Conservation (phyloP, 139 green algal genomes). For the Closterium sp. region DNA sequence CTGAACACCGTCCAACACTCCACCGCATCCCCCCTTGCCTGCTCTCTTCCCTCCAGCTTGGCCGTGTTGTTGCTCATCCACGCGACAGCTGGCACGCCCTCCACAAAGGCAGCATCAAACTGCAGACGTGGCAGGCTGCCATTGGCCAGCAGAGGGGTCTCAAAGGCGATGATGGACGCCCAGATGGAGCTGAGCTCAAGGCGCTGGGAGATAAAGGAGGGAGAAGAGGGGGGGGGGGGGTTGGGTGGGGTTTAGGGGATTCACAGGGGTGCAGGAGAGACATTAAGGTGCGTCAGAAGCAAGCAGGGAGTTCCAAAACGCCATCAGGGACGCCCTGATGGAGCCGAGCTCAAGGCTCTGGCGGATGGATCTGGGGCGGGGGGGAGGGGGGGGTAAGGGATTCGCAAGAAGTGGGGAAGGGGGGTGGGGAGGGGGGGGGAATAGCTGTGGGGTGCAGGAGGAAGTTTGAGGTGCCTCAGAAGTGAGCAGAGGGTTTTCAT, state of each 20-base stretch:
- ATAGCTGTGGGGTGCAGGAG: no score
- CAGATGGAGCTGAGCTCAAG: slow-evolving; percentile 60
- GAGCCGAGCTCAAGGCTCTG: no score
- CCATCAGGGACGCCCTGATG: no score
- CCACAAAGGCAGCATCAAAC: slow-evolving; percentile 62
- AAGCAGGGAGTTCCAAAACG: not conserved
- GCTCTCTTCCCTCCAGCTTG: slow-evolving; percentile 56
- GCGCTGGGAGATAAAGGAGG: not conserved
- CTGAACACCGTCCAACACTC: slow-evolving; percentile 81
- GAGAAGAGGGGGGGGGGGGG: not conserved
- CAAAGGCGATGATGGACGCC: slow-evolving; percentile 72
- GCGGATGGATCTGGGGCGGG: not conserved
- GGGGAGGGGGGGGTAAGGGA: no score
- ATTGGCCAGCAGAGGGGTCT: slow-evolving; percentile 33
- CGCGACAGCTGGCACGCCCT: slow-evolving; percentile 54
- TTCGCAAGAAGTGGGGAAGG: no score
- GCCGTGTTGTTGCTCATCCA: slow-evolving; percentile 77
- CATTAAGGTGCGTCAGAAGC: no score
- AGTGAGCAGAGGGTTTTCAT: slow-evolving; percentile 51
- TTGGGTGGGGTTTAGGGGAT: no score
- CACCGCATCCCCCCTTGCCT: not conserved
- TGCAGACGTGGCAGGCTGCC: slow-evolving; percentile 22
- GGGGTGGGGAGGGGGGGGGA: no score
- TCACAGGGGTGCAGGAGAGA: no score
- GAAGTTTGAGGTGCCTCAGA: slow-evolving; percentile 17